A percentile compares a stretch with the other conserved stretches of the same genome.
phyloP scores from a whole-genome alignment of 1,284 basidiomycete species.

The Cutaneotrichosporon sp. region DNA sequence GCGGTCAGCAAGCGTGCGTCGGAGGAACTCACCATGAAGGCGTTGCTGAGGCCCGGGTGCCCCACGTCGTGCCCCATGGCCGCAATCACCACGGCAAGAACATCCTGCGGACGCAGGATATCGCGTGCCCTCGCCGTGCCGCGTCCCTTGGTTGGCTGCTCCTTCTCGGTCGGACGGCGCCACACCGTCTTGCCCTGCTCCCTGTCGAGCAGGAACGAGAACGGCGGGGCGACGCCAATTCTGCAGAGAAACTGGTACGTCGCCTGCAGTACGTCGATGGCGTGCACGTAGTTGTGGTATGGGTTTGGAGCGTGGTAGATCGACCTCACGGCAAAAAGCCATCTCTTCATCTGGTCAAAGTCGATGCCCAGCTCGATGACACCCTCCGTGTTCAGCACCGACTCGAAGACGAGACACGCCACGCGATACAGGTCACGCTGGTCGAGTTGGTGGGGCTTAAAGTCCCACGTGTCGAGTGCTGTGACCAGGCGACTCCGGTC shows the following conservation, averaged over 20 bases:
- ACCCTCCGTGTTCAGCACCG: constrained; percentile 56
- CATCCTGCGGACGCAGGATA: constrained; percentile 60
- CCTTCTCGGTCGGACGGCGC: constrained; percentile 26
- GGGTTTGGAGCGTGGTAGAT: constrained; percentile 84
- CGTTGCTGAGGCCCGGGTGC: constrained; percentile 85
- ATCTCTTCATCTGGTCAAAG: constrained; percentile 59
- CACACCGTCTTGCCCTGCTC: constrained; percentile 25
- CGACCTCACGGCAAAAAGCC: constrained; percentile 72
- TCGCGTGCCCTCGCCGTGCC: constrained; percentile 41
- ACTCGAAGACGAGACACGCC: constrained; percentile 65
- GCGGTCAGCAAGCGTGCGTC: neutral
- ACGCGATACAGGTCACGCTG: constrained; percentile 75
- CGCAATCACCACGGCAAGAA: constrained; percentile 77
- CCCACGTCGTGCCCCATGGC: constrained; percentile 94
- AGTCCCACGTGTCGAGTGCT: constrained; percentile 71
- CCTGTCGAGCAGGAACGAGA: constrained; percentile 45
- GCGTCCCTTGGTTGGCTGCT: constrained; percentile 19
- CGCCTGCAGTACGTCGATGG: constrained; percentile 88
- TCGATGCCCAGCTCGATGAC: constrained; percentile 61
- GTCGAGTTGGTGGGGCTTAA: constrained; percentile 73
- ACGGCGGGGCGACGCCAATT: constrained; percentile 71
- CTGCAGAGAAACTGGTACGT: constrained; percentile 73
- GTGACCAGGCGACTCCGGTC: constrained; percentile 53
- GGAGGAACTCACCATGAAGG: constrained; percentile 69
- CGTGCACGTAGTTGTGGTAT: constrained; percentile 95